Conservation (phyloP, 2,329 filamentous ascomycete genomes). For the Xylaria hypoxylon region DNA sequence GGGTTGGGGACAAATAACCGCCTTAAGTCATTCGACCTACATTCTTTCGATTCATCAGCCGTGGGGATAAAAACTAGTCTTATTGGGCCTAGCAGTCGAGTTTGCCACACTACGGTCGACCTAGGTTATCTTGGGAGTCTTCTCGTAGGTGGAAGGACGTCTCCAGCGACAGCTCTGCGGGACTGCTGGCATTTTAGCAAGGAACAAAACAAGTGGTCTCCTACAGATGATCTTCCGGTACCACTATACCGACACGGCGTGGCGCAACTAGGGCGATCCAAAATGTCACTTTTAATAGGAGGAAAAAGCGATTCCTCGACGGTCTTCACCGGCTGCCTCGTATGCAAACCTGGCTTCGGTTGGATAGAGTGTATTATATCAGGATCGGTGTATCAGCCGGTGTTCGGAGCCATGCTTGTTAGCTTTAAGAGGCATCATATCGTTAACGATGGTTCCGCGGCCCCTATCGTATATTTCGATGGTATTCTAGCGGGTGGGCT, state of each 20-base stretch:
- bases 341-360: constrained; percentile 62
- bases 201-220: constrained; percentile 68
- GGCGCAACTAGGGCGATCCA: constrained; percentile 62
- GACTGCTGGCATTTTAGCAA: constrained; percentile 82
- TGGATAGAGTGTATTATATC: constrained; percentile 59
- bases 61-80: constrained; percentile 39
- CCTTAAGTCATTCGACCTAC: constrained; percentile 64
- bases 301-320: constrained; percentile 66
- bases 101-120: constrained; percentile 82
- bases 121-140: constrained; percentile 69
- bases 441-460: constrained; percentile 30
- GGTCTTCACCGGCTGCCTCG: constrained; percentile 63
- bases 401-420: constrained; percentile 60
- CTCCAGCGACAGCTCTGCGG: constrained; percentile 73
- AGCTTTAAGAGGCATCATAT: constrained; percentile 47
- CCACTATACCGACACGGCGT: constrained; percentile 81
- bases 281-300: constrained; percentile 68
- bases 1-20: constrained; percentile 60
- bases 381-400: constrained; percentile 51
- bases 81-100: constrained; percentile 60
- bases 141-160: constrained; percentile 81
- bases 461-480: constrained; percentile 51
- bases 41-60: constrained; percentile 50
- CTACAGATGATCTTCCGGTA: constrained; percentile 72
- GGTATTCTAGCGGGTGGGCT: constrained; percentile 82